phyloP scores from a whole-genome alignment of 768 basidiomycete genomes.

The Naganishia vaughanmartiniae region DNA sequence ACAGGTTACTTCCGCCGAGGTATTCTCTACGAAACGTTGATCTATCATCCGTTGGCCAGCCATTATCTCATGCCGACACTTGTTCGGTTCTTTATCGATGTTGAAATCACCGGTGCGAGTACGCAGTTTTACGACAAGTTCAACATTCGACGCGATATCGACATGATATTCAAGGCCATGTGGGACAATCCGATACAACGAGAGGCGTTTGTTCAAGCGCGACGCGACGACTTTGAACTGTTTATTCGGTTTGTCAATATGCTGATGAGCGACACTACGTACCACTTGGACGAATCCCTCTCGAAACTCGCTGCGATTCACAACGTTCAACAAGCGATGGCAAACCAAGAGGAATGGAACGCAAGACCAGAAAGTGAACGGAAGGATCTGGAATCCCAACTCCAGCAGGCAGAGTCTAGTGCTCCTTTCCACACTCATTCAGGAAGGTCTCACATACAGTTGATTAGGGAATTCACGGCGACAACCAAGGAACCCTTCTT shows the following conservation, averaged over 20 bases:
- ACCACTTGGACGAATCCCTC: constrained; percentile 93
- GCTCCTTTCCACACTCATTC: constrained; percentile 83
- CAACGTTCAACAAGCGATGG: constrained; percentile 80
- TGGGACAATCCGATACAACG: constrained; percentile 90
- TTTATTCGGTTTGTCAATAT: constrained; percentile 95
- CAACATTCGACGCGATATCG: constrained; percentile 67
- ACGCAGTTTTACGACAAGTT: constrained; percentile 99
- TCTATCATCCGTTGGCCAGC: constrained; percentile 77
- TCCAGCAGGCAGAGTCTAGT: constrained; percentile 77
- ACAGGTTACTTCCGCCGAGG: constrained; percentile 50
- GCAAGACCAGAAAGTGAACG: constrained; percentile 67
- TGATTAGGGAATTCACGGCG: constrained; percentile 86
- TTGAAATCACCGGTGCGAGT: constrained; percentile 94
- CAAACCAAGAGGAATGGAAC: constrained; percentile 68
- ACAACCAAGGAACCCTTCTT: constrained; percentile 90
- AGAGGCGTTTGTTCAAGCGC: constrained; percentile 75
- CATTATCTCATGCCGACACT: constrained; percentile 85
- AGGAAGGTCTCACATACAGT: constrained; percentile 80
- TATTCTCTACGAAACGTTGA: constrained; percentile 76
- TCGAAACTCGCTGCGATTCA: constrained; percentile 84
- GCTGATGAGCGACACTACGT: constrained; percentile 98
- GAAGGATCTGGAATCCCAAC: constrained; percentile 73
- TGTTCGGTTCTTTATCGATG: constrained; percentile 92
- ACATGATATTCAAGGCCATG: constrained; percentile 78
- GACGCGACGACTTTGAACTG: constrained; percentile 75